Evolutionary conservation across 805 yeast genomes (phyloP).

Genomic region (Pichia californica): DNA sequence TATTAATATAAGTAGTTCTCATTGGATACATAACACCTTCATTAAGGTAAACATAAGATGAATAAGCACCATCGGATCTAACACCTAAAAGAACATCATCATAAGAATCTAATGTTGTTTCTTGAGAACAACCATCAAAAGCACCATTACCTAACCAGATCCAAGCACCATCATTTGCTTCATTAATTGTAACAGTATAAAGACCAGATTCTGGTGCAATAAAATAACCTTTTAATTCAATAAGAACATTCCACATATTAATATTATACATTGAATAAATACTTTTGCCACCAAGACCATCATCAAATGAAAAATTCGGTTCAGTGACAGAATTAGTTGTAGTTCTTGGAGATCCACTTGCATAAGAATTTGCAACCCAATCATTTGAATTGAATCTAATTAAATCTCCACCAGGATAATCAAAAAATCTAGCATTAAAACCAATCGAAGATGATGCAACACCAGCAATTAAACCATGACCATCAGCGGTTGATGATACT

Average conservation of each 20-base stretch:
- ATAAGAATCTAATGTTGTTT: neutral
- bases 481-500: constrained; percentile 2
- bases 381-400: constrained; percentile 1
- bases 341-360: neutral
- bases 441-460: constrained; percentile 3
- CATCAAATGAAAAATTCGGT: constrained; percentile 2
- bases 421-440: constrained; percentile 7
- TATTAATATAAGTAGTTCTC: constrained; percentile 12
- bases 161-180: constrained; percentile 27
- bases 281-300: neutral
- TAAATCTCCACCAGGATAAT: constrained; percentile 4
- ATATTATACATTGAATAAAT: constrained; percentile 6
- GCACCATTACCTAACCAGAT: constrained; percentile 28
- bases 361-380: constrained; percentile 9
- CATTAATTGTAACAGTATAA: constrained; percentile 17
- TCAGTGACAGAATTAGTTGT: constrained; percentile 4
- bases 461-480: constrained; percentile 4
- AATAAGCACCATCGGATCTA: neutral
- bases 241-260: constrained; percentile 8
- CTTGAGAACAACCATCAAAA: constrained; percentile 29
- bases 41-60: constrained; percentile 9
- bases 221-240: constrained; percentile 12
- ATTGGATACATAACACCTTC: constrained; percentile 12
- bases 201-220: constrained; percentile 25
- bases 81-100: constrained; percentile 3